Evolutionary conservation across 768 basidiomycete species (phyloP).

Genomic region (Auricularia heimuer): DNA sequence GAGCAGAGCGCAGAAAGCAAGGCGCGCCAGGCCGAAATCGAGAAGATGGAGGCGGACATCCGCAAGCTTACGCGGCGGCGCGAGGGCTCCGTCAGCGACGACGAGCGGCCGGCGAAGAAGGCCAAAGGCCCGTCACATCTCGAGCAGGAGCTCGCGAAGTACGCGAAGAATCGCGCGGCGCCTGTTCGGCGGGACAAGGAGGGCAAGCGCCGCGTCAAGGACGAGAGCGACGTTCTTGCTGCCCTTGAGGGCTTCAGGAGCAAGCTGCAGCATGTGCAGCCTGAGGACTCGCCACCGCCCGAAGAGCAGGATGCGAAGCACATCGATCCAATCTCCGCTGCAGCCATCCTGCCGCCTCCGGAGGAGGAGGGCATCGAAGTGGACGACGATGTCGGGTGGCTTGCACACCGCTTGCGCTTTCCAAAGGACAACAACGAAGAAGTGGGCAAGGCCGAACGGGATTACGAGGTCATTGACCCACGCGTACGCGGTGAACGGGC

Average conservation of each 20-base stretch:
- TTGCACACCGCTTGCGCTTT: conserved; percentile 63
- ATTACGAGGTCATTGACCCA: conserved; percentile 87
- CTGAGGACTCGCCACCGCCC: conserved; percentile 15
- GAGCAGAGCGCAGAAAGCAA: conserved; percentile 59
- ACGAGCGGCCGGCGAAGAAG: conserved; percentile 49
- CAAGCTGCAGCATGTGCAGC: conserved; percentile 44
- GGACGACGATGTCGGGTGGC: conserved; percentile 66
- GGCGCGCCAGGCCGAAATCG: conserved; percentile 65
- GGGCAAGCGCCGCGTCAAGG: conserved; percentile 45
- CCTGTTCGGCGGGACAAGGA: conserved; percentile 34
- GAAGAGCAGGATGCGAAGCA: conserved; percentile 14
- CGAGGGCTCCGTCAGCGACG: conserved; percentile 38
- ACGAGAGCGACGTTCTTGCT: conserved; percentile 64
- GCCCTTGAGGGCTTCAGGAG: conserved; percentile 61
- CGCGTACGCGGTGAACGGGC: conserved; percentile 62
- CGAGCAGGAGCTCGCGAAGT: conserved; percentile 75
- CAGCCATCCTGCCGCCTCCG: background rate
- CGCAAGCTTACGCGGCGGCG: conserved; percentile 60
- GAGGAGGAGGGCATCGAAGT: conserved; percentile 59
- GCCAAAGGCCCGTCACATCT: conserved; percentile 50
- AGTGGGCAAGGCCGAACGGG: conserved; percentile 63
- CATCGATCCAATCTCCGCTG: conserved; percentile 3
- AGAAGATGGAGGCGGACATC: conserved; percentile 82
- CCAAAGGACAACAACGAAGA: conserved; percentile 75
- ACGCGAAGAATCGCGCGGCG: conserved; percentile 50